Conservation (phyloP, 2,329 filamentous ascomycete genomes). For the Exophiala mesophila region DNA sequence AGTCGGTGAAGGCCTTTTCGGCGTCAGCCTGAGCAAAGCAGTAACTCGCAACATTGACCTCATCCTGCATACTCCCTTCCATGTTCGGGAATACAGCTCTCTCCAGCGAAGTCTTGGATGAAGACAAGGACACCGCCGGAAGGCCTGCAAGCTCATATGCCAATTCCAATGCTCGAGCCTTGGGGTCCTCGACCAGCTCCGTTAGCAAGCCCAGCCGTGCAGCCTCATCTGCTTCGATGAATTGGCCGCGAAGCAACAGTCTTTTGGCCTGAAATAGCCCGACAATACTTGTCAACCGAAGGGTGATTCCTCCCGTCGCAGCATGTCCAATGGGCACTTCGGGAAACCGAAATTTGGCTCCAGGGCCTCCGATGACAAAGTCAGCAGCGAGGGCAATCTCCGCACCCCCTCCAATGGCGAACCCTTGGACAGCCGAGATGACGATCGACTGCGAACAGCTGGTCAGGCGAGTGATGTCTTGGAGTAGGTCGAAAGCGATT, state of each 20-base stretch:
- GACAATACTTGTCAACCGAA: conserved; percentile 13
- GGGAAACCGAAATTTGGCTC: conserved; percentile 13
- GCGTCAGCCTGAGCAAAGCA: conserved; percentile 17
- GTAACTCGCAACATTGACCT: conserved; percentile 13
- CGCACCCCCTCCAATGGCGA: conserved; percentile 14
- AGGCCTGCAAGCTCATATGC: conserved; percentile 12
- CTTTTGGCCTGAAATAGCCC: conserved; percentile 13
- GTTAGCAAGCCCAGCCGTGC: conserved; percentile 9
- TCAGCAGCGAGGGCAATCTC: conserved; percentile 17
- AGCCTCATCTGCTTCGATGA: conserved; percentile 11
- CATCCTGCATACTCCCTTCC: conserved; percentile 9
- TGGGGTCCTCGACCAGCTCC: conserved; percentile 14
- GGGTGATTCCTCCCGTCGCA: conserved; percentile 16
- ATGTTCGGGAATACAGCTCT: conserved; percentile 11
- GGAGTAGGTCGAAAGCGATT: conserved; percentile 10
- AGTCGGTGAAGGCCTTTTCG: conserved; percentile 11
- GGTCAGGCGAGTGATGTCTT: conserved; percentile 15
- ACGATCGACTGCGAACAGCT: conserved; percentile 3
- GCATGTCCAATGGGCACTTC: conserved; percentile 15
- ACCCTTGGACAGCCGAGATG: conserved; percentile 14
- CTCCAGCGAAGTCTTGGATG: conserved; percentile 11
- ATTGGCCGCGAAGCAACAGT: conserved; percentile 7
- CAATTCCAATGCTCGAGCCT: conserved; percentile 8
- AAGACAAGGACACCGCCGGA: conserved; percentile 4
- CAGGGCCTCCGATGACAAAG: conserved; percentile 16